Base-by-base conservation (phyloP, 805 yeast genomes). In the Wickerhamiella lipophila region DNA sequence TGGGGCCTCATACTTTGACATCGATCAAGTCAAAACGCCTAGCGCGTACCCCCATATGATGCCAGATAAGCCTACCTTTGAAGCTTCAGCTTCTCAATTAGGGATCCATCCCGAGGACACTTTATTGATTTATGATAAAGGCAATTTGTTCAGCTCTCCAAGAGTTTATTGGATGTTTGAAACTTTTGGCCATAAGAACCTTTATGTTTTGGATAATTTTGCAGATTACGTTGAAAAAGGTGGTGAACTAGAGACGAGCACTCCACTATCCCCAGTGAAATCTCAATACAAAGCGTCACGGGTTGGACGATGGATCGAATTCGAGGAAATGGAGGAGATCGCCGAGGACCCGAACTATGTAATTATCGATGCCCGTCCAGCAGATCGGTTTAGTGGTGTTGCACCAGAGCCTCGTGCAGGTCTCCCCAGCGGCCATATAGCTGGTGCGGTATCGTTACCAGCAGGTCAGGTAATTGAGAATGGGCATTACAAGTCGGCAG, bases 341-440 rank as follows among this genome's bases (percentile, higher is more conserved):
- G 85, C 83, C 0, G 58, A 73, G 34, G 52, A 65, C 2, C 39
- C 43, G 15, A 39, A 22, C 44, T 15, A 30, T 12, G 51, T 49
- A 18, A 15, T 49, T 12, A 5, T 49, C 12, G 51, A 49, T 30
- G 51, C 51, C 11, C 45, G 51, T 2, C 51, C 51, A 0, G 60
- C 60, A 3, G 82, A 73, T 2, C 71, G 97, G 52, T 89, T 80
- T 65, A 70, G 81, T 0, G 97, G 96, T 11, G 69, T 68, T 19
- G 83, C 73, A 2, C 85, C 92, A 1, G 98, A 92, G 66, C 95
- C 96, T 48, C 74, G 98, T 57, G 77, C 86, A 0, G 96, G 89
- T 0, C 66, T 89, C 36, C 69, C 89, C 1, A 80, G 94, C 2
- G 98, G 98, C 0, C 98, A 92, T 64, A 74, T 87, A 22, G 89